phyloP scores from a whole-genome alignment of 257 asterid species.

The Solanum sejunctum region DNA sequence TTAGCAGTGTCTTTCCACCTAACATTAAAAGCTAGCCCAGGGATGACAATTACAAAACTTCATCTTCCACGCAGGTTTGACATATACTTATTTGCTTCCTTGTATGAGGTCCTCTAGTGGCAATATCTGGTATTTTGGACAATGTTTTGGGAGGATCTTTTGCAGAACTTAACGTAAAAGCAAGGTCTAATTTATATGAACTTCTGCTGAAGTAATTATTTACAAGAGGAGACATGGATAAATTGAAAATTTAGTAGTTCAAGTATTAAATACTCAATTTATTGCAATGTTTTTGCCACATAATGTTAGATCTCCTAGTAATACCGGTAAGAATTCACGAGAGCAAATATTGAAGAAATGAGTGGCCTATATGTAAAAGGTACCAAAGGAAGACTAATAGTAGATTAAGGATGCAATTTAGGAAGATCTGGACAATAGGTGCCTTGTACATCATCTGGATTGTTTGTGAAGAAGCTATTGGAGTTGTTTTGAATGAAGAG shows the following conservation, averaged over 20 bases:
- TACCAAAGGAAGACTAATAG: background rate
- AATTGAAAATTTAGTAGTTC: background rate
- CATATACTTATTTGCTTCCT: background rate
- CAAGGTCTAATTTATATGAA: background rate
- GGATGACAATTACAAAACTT: background rate
- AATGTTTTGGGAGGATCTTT: background rate
- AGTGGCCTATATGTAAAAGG: background rate
- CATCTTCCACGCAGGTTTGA: background rate
- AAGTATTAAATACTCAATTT: background rate
- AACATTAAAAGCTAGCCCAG: background rate
- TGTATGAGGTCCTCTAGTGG: background rate
- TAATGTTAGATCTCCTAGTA: background rate
- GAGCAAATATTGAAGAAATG: background rate
- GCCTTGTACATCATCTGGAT: background rate
- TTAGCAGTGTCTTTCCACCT: background rate
- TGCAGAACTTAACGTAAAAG: background rate
- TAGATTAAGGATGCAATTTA: background rate
- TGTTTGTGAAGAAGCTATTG: background rate
- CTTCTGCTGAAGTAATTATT: background rate
- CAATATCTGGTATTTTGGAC: background rate
- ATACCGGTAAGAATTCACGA: background rate
- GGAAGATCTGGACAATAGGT: background rate
- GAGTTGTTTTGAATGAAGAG: background rate
- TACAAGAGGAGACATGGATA: background rate
- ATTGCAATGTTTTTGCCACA: background rate